These are phyloP conservation scores for Turnera subulata DNA, from an alignment of 345 rosid genomes.

Conservation along the genomic window DNA sequence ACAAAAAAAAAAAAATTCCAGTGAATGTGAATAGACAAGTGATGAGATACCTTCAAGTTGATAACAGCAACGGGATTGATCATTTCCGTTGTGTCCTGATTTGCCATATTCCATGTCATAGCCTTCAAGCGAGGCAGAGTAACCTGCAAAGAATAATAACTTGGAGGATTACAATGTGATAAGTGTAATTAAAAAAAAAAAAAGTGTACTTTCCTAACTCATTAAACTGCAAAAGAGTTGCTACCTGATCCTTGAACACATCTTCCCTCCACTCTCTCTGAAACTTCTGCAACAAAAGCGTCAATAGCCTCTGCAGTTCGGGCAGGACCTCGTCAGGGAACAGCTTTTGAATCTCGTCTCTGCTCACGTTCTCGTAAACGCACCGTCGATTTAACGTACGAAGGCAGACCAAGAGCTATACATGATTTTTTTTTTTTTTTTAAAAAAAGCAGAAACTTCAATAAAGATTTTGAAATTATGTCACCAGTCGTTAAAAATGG, in stretches of 20 bases:
- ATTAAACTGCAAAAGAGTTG: no score
- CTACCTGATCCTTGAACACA: conserved; percentile 51
- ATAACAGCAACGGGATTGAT: conserved; percentile 43
- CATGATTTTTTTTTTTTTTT: no score
- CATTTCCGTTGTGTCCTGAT: conserved; percentile 23
- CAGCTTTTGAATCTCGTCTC: conserved; percentile 49
- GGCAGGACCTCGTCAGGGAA: conserved; percentile 60
- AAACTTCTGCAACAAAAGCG: conserved; percentile 56
- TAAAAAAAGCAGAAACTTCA: neutral
- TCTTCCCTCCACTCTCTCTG: conserved; percentile 59
- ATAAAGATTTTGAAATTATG: no score
- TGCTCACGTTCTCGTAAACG: conserved; percentile 41
- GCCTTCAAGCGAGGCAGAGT: conserved; percentile 47
- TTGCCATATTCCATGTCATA: conserved; percentile 52
- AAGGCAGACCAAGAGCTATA: conserved; percentile 62
- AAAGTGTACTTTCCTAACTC: no score
- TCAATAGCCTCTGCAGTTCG: conserved; percentile 50
- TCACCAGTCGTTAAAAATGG: no score
- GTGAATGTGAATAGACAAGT: no score
- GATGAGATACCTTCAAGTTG: conserved; percentile 54
- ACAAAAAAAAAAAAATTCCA: no score
- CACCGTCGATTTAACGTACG: conserved; percentile 54
- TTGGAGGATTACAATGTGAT: neutral
- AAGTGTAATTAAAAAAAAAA: no score
- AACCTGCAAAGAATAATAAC: conserved; percentile 29